Percentiles rank a stretch among this genome's conserved stretches.
Evolutionary conservation across 2,329 filamentous ascomycete species (phyloP).

Genomic region (Fusarium pseudocircinatum): DNA sequence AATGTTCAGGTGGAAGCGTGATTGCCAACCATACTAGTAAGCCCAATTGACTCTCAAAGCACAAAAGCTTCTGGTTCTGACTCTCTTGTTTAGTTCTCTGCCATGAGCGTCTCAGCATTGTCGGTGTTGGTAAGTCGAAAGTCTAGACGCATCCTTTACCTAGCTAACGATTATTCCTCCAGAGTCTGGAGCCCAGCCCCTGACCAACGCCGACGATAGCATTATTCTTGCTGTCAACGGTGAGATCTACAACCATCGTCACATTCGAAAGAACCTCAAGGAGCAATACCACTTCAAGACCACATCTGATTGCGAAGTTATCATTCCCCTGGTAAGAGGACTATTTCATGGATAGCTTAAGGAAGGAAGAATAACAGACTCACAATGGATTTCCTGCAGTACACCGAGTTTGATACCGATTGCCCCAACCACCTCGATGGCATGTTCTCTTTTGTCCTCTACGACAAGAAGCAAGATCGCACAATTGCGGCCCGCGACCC

Average conservation of each 20-base stretch:
- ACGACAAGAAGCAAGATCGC: conserved; percentile 93
- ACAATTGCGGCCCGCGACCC: conserved; percentile 94
- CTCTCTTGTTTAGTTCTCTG: conserved; percentile 75
- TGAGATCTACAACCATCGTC: conserved; percentile 99
- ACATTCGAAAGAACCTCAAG: conserved; percentile 88
- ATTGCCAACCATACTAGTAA: conserved; percentile 91
- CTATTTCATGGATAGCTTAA: background rate
- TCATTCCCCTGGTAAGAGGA: conserved; percentile 84
- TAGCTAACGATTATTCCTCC: conserved; percentile 33
- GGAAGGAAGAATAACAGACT: conserved; percentile 11
- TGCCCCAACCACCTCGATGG: conserved; percentile 94
- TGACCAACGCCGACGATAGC: conserved; percentile 89
- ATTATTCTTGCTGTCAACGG: conserved; percentile 97
- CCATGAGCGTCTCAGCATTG: conserved; percentile 97
- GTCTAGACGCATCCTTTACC: conserved; percentile 10
- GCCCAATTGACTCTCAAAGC: conserved; percentile 46
- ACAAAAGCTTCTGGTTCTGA: conserved; percentile 38
- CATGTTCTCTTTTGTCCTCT: conserved; percentile 99
- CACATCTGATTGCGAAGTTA: conserved; percentile 97
- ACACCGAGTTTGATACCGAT: conserved; percentile 90
- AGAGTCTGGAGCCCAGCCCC: conserved; percentile 95
- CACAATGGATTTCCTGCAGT: conserved; percentile 61
- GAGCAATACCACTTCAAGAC: conserved; percentile 96
- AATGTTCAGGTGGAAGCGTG: conserved; percentile 79
- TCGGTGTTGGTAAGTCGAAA: conserved; percentile 82